Percentiles rank a stretch among this genome's conserved stretches.
Evolutionary conservation across 1,139 yeast species (phyloP).

Genomic region (Blastobotrys malaysiensis): DNA sequence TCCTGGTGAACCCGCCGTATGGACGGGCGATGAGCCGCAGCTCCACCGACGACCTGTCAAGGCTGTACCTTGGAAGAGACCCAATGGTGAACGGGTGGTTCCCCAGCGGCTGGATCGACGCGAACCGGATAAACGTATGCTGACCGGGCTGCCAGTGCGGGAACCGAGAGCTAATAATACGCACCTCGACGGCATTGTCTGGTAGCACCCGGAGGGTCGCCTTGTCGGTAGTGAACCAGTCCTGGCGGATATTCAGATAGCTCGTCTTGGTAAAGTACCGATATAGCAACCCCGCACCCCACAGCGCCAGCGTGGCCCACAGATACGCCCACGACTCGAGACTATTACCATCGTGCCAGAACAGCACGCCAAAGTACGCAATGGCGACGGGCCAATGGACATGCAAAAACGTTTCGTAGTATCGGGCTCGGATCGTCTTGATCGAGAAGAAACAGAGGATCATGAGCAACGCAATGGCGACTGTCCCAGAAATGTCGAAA

Average conservation of each 20-base stretch:
- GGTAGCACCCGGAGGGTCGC: conserved; percentile 37
- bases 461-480: conserved; percentile 44
- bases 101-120: conserved; percentile 44
- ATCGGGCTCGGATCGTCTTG: conserved; percentile 39
- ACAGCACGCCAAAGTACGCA: conserved; percentile 48
- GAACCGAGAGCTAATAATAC: conserved; percentile 36
- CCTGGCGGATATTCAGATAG: conserved; percentile 39
- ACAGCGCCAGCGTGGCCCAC: conserved; percentile 53
- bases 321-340: conserved; percentile 45
- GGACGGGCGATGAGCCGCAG: conserved; percentile 50
- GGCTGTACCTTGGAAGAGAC: conserved; percentile 33
- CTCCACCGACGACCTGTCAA: conserved; percentile 21
- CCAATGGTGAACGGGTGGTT: conserved; percentile 63
- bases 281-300: conserved; percentile 50
- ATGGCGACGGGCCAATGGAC: conserved; percentile 56
- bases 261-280: conserved; percentile 48
- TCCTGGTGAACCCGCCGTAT: conserved; percentile 46
- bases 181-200: conserved; percentile 40
- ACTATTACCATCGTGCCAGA: conserved; percentile 44
- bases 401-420: conserved; percentile 52
- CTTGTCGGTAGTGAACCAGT: conserved; percentile 43
- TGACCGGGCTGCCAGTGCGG: conserved; percentile 56
- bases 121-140: conserved; percentile 50
- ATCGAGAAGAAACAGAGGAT: conserved; percentile 46
- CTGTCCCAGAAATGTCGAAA: conserved; percentile 30